Conservation (phyloP, 345 rosid genomes). For the Ceriops zippeliana region DNA sequence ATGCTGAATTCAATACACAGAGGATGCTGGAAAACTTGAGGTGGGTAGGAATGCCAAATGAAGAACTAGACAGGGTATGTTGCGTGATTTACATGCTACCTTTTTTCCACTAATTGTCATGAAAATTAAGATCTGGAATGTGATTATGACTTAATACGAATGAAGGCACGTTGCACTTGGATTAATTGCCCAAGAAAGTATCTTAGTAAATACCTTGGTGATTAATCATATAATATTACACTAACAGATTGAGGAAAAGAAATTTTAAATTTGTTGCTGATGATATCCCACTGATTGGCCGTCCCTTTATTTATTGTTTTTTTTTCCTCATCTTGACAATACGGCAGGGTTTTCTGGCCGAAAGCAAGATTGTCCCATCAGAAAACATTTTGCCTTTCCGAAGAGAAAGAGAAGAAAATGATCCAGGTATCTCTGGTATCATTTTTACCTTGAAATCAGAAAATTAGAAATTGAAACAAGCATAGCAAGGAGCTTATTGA, state of each 20-base stretch:
- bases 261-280: not conserved
- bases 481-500: not conserved
- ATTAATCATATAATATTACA: too few species aligned
- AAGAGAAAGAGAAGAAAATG: conserved; percentile 28
- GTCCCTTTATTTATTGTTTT: too few species aligned
- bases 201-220: too few species aligned
- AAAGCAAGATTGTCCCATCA: conserved; percentile 58
- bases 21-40: conserved; percentile 73
- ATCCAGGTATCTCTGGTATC: conserved; percentile 39
- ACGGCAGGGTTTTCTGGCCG: conserved; percentile 46
- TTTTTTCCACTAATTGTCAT: too few species aligned
- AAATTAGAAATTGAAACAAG: not conserved
- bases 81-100: not conserved
- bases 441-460: not conserved
- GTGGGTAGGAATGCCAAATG: conserved; percentile 77
- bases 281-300: too few species aligned
- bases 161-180: too few species aligned
- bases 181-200: too few species aligned
- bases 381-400: conserved; percentile 59
- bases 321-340: too few species aligned
- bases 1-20: conserved; percentile 40
- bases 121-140: too few species aligned
- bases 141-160: too few species aligned
- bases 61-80: conserved; percentile 62
- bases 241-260: too few species aligned